A percentile compares a stretch with the other conserved stretches of the same genome.
These are phyloP conservation scores for Neofusicoccum laricinum DNA, from an alignment of 2,329 filamentous ascomycete genomes.

Conservation along the genomic window DNA sequence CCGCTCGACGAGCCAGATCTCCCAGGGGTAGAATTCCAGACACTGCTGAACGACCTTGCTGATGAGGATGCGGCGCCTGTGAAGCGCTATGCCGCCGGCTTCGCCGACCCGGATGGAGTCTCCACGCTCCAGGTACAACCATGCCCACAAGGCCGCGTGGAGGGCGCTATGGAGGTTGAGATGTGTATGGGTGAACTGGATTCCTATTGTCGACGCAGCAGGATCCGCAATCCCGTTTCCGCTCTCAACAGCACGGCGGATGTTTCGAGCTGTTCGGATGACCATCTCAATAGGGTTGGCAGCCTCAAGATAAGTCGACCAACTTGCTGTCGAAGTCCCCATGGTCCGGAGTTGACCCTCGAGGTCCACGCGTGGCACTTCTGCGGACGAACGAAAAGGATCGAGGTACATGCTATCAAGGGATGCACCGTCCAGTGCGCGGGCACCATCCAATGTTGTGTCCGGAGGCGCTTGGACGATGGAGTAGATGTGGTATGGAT, in stretches of 20 bases:
- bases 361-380: constrained; percentile 62
- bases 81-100: constrained; percentile 22
- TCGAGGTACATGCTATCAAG: constrained; percentile 74
- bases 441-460: constrained; percentile 49
- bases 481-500: constrained; percentile 82
- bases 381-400: constrained; percentile 68
- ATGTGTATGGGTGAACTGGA: constrained; percentile 15
- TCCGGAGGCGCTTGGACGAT: constrained; percentile 65
- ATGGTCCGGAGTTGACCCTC: constrained; percentile 57
- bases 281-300: constrained; percentile 67
- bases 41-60: constrained; percentile 64
- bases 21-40: constrained; percentile 65
- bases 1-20: constrained; percentile 67
- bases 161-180: constrained; percentile 58
- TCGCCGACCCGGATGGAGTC: constrained; percentile 25
- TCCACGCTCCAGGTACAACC: constrained; percentile 36
- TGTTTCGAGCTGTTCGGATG: constrained; percentile 75
- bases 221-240: not conserved
- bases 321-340: constrained; percentile 39
- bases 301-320: constrained; percentile 59
- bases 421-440: constrained; percentile 33
- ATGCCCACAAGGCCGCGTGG: constrained; percentile 73
- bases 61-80: constrained; percentile 54
- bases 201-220: not conserved
- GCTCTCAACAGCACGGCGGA: constrained; percentile 65